A percentile compares a stretch with the other conserved stretches of the same genome.
Evolutionary conservation across 352 stramenopile species (phyloP).

Genomic region (Phytophthora europaea): DNA sequence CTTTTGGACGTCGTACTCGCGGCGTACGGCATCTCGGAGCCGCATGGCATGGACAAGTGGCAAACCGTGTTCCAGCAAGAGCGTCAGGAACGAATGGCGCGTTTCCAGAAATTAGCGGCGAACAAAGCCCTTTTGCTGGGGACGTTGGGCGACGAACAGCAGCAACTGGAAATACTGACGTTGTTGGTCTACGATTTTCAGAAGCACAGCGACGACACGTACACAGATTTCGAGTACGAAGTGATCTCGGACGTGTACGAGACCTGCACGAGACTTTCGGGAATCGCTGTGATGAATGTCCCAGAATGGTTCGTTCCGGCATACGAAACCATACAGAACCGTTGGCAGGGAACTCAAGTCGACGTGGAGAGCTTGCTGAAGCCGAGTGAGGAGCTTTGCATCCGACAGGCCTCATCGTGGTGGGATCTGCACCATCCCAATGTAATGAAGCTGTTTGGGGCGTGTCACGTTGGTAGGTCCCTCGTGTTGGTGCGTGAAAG

Average conservation of each 20-base stretch:
- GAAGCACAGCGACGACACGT: conserved; percentile 27
- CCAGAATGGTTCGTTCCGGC: conserved; percentile 45
- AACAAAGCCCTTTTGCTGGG: conserved; percentile 22
- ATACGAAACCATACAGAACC: conserved; percentile 32
- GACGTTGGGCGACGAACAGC: conserved; percentile 32
- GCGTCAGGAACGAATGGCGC: conserved; percentile 28
- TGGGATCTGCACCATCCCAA: conserved; percentile 44
- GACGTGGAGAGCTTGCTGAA: conserved; percentile 29
- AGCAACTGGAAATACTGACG: conserved; percentile 39
- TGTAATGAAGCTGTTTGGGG: conserved; percentile 46
- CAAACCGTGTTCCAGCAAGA: conserved; percentile 37
- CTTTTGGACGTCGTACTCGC: conserved; percentile 34
- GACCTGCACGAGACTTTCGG: conserved; percentile 23
- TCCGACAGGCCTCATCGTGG: conserved; percentile 40
- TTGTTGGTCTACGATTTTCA: conserved; percentile 40
- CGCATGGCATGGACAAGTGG: conserved; percentile 21
- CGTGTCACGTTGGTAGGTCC: conserved; percentile 43
- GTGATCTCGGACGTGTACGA: conserved; percentile 35
- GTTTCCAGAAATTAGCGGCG: conserved; percentile 24
- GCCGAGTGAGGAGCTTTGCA: conserved; percentile 35
- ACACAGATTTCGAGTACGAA: conserved; percentile 33
- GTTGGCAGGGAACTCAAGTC: conserved; percentile 32
- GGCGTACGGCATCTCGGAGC: conserved; percentile 28
- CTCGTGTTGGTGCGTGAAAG: conserved; percentile 36
- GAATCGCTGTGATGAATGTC: conserved; percentile 18